Conservation (phyloP, 108 stramenopile genomes). For the Craspedostauros australis region DNA sequence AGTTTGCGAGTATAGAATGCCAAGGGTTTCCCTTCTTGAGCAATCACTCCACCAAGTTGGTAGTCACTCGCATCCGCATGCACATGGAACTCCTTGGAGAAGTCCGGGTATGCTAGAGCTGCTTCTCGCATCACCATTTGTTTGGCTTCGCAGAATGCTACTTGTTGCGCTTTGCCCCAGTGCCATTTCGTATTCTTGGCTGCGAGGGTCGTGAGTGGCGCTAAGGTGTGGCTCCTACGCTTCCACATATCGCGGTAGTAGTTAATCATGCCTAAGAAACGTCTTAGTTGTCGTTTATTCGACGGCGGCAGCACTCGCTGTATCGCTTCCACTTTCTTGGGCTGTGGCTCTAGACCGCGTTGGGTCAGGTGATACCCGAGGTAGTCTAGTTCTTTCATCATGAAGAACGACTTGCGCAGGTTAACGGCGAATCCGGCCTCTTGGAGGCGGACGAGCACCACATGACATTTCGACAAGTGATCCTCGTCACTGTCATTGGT, state of each 20-base stretch:
- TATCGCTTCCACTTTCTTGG: slow-evolving; percentile 41
- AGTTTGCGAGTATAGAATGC: slow-evolving; percentile 40
- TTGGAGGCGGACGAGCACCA: slow-evolving; percentile 10
- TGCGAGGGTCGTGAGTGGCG: slow-evolving; percentile 29
- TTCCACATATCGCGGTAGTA: slow-evolving; percentile 49
- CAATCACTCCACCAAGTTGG: slow-evolving; percentile 37
- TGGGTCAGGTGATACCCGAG: slow-evolving; percentile 3
- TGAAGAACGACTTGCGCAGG: slow-evolving; percentile 11
- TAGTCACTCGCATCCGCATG: slow-evolving; percentile 23
- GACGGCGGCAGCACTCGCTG: slow-evolving; percentile 11
- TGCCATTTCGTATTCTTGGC: slow-evolving; percentile 15
- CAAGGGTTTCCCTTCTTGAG: slow-evolving; percentile 28
- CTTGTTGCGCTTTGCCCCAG: slow-evolving; percentile 26
- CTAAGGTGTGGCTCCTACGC: slow-evolving; percentile 26
- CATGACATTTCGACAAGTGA: slow-evolving; percentile 19
- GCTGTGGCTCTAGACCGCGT: slow-evolving; percentile 17
- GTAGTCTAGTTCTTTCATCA: slow-evolving; percentile 11
- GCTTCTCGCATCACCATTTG: slow-evolving; percentile 22
- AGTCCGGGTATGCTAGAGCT: slow-evolving; percentile 38
- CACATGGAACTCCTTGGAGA: slow-evolving; percentile 18
- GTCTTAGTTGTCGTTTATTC: slow-evolving; percentile 13
- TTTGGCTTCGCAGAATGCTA: slow-evolving; percentile 40
- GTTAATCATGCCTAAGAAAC: slow-evolving; percentile 33
- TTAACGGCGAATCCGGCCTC: slow-evolving; percentile 18
- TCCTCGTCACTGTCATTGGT: slow-evolving; percentile 15